A percentile compares a stretch with the other conserved stretches of the same genome.
These are phyloP conservation scores for Penicillium cataractarum DNA, from an alignment of 495 filamentous ascomycete species.

Conservation along the genomic window DNA sequence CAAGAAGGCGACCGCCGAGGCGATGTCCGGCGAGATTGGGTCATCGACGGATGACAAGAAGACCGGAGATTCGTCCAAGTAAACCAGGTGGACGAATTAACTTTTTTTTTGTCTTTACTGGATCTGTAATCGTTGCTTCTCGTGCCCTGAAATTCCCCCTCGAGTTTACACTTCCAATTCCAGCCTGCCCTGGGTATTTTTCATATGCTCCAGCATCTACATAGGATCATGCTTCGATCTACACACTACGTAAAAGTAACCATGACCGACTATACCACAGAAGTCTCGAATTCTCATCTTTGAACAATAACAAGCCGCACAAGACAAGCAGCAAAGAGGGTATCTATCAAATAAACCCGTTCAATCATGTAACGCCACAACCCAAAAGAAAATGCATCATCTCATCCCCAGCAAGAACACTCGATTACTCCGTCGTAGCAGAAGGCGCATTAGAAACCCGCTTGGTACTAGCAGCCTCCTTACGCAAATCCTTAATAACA, in stretches of 20 bases:
- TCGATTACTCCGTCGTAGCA: slow-evolving; percentile 25
- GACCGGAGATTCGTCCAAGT: slow-evolving; percentile 36
- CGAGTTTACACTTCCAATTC: background rate
- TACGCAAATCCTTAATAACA: slow-evolving; percentile 73
- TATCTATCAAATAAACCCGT: slow-evolving; percentile 19
- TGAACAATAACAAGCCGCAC: slow-evolving; percentile 9
- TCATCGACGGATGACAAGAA: slow-evolving; percentile 32
- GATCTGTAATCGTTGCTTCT: background rate
- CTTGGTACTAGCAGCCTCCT: slow-evolving; percentile 48
- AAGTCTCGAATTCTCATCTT: slow-evolving; percentile 13
- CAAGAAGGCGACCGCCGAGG: slow-evolving; percentile 71
- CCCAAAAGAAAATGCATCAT: slow-evolving; percentile 1
- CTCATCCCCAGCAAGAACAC: background rate
- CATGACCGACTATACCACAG: background rate
- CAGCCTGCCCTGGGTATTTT: background rate
- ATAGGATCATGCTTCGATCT: background rate
- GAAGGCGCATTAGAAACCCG: slow-evolving; percentile 25
- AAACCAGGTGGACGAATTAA: slow-evolving; percentile 4
- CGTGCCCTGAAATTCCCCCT: slow-evolving; percentile 6
- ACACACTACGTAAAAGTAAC: background rate
- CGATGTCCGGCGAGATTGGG: slow-evolving; percentile 38
- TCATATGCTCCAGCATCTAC: background rate
- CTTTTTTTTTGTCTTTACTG: background rate
- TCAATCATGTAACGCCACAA: slow-evolving; percentile 21
- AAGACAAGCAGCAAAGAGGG: slow-evolving; percentile 17